Base-by-base conservation (phyloP, 768 basidiomycete genomes). In the Lentinula aciculospora region DNA sequence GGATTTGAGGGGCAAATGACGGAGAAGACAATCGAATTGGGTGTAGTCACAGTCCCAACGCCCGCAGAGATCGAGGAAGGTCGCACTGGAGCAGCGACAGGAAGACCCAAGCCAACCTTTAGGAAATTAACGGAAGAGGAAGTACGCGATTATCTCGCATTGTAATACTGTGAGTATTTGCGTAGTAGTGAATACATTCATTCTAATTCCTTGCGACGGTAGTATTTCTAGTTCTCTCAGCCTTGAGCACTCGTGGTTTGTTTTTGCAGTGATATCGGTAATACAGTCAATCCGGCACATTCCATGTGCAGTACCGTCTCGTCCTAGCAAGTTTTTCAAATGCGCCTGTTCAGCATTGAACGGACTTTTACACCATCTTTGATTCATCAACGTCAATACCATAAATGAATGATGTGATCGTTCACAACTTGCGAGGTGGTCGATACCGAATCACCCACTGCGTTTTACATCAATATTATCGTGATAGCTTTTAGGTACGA, bases 1-100 rank as follows among this genome's bases (percentile, higher is more conserved):
- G 95, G 97, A 3, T 99, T 98, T 66, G 97, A 99, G 73, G 97
- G 97, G n/a, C 92, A 98, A 69, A 98, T 99, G 96, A 98, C 96
- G 28, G 97, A 98, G 75, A 95, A 97, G 78, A 99, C 97, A 46
- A 97, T 99, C 67, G 97, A 99, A 76, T 93, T 99, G 53, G 97
- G 97, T 32, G 86, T 99, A 39, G 84, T 98, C 62, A 96, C 94
- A 50, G 89, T 95, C 15, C 92, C 94, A 7, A 89, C 88, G 12
- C 68, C 81, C 58, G 75, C 78, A 61, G 85, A 87, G 58, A 76
- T 86, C 36, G 86, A 88, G 65, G 83, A 81, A 39, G 87, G 83
- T 44, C 86, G 86, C 73, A 76, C 87, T 63, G 85, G 86, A 45
- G 82, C 80, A 54, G 81, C 76, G 64, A 86, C 82, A 23, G 85